Base-by-base conservation (phyloP, 2,329 filamentous ascomycete species). In the Paecilomyces niveus region DNA sequence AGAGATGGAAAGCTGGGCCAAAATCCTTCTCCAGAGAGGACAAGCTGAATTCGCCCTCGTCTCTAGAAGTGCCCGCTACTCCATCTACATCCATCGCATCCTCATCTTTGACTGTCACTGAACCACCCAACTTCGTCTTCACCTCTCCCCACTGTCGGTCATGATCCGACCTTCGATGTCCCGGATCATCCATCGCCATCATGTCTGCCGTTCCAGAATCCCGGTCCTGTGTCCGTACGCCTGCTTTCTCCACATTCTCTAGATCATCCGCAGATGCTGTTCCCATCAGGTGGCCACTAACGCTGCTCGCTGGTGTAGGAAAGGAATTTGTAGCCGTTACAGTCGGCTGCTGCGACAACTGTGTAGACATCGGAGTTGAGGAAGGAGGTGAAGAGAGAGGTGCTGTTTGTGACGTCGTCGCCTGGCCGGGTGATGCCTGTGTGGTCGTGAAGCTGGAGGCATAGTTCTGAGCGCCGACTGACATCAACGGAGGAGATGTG, bases 401-500 rank as follows among this genome's bases (percentile, higher is more conserved):
- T 59, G 71, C 67, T 64, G 70, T 67, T 70, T 74, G 74, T 66
- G 70, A 70, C 64, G 72, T 73, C 64, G 72, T 73, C 68, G 74
- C 70, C 71, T 77, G 71, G 65, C 73, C 72, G 63, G 76, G 73
- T 70, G 76, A 77, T 67, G 74, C 70, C 68, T 78, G 75, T 67
- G 72, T 69, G 65, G 75, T 71, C 70, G 71, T 68, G 68, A 76
- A 73, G 65, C 72, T 70, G 67, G 75, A 72, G 71, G 73, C 78
- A 80, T 80, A 74, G 66, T 74, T 78, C 68, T 74, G 74, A 68
- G 76, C 72, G 66, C 74, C 75, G 69, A 78, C 74, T 73, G 77
- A 79, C 78, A 80, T 80, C 72, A 77, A 79, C 71, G 74, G 74
- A 76, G 75, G 72, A 61, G 76, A 78, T 67, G 71, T 75, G 63